Conservation (phyloP, 257 asterid species). For the Solanum commersonii region DNA sequence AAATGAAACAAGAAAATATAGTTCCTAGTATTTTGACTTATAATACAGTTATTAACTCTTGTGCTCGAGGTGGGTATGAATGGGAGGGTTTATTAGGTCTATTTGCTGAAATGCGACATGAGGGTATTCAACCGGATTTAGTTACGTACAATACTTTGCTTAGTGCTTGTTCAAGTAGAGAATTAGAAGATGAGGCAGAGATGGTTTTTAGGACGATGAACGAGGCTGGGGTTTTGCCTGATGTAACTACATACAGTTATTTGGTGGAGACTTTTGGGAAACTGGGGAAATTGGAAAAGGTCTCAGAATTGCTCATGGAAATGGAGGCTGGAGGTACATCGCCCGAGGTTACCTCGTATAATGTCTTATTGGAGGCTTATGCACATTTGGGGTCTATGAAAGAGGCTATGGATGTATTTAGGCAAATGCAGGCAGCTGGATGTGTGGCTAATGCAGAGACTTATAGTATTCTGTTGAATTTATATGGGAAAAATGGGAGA, state of each 20-base stretch:
- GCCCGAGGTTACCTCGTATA: slow-evolving; percentile 76
- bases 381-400: slow-evolving; percentile 52
- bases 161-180: slow-evolving; percentile 76
- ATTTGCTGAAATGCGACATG: slow-evolving; percentile 95
- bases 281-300: slow-evolving; percentile 66
- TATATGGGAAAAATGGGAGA: slow-evolving; percentile 81
- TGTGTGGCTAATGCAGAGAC: slow-evolving; percentile 82
- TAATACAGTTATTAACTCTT: slow-evolving; percentile 75
- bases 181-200: slow-evolving; percentile 84
- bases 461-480: slow-evolving; percentile 67
- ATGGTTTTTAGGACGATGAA: slow-evolving; percentile 97
- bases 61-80: slow-evolving; percentile 86
- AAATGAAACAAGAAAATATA: slow-evolving; percentile 72
- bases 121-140: slow-evolving; percentile 91
- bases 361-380: slow-evolving; percentile 86
- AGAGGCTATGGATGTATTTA: slow-evolving; percentile 84
- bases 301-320: slow-evolving; percentile 60
- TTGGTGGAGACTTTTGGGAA: slow-evolving; percentile 78
- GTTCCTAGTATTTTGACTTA: slow-evolving; percentile 81
- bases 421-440: slow-evolving; percentile 89
- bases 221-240: slow-evolving; percentile 85
- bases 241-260: slow-evolving; percentile 63
- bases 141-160: slow-evolving; percentile 79
- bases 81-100: slow-evolving; percentile 94
- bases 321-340: slow-evolving; percentile 82